Percentiles rank a stretch among this genome's conserved stretches.
phyloP scores from a whole-genome alignment of 2,329 filamentous ascomycete species.

The Fusarium humuli region DNA sequence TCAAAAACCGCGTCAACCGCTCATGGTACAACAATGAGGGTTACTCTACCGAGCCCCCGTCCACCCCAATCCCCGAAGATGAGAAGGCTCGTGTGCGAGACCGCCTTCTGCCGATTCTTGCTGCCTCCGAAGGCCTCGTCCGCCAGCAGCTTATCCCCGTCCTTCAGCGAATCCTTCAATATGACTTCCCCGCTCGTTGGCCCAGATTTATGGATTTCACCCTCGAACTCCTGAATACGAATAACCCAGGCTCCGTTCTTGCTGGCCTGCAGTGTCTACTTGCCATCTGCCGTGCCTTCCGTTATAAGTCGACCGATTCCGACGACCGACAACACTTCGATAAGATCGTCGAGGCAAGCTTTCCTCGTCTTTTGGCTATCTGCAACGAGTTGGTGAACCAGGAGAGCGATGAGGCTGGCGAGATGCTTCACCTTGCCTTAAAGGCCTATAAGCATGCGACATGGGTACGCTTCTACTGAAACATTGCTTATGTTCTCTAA shows the following conservation, averaged over 20 bases:
- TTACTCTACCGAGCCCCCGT: slow-evolving; percentile 67
- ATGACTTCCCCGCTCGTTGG: slow-evolving; percentile 95
- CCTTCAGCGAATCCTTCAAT: slow-evolving; percentile 94
- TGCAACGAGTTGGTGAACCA: slow-evolving; percentile 91
- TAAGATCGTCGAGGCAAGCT: slow-evolving; percentile 90
- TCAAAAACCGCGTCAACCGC: slow-evolving; percentile 96
- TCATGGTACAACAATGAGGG: slow-evolving; percentile 88
- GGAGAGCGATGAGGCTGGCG: slow-evolving; percentile 91
- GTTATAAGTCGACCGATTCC: slow-evolving; percentile 87
- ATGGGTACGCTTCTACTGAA: slow-evolving; percentile 69
- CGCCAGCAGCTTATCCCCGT: slow-evolving; percentile 94
- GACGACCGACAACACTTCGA: slow-evolving; percentile 86
- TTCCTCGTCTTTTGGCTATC: slow-evolving; percentile 87
- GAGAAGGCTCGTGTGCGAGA: slow-evolving; percentile 90
- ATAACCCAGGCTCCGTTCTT: slow-evolving; percentile 87
- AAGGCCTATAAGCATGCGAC: slow-evolving; percentile 99
- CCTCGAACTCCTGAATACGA: slow-evolving; percentile 85
- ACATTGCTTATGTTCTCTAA: not conserved
- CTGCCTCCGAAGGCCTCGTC: slow-evolving; percentile 80
- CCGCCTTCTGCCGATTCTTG: slow-evolving; percentile 89
- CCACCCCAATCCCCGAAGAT: slow-evolving; percentile 81
- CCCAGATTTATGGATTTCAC: slow-evolving; percentile 95
- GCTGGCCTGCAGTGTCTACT: slow-evolving; percentile 94
- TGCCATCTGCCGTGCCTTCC: slow-evolving; percentile 93
- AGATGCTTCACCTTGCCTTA: slow-evolving; percentile 94